Conservation (phyloP, 148 eudicot species). For the Simmondsia chinensis region DNA sequence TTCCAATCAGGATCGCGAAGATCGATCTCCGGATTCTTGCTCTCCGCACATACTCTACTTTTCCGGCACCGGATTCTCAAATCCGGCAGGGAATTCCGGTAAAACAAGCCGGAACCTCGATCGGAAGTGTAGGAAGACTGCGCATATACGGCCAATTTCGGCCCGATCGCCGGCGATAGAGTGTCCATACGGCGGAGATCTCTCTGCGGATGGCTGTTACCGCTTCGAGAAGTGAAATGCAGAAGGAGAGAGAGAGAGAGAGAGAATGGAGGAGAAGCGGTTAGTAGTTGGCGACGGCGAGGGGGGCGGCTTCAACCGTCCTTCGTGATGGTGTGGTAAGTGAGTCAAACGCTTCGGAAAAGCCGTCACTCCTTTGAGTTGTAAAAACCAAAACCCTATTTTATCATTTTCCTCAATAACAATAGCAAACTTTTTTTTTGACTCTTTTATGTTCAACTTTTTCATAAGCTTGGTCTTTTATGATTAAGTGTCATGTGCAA, state of each 20-base stretch:
- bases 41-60: slow-evolving; percentile 10
- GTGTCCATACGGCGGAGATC: slow-evolving; percentile 25
- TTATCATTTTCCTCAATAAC: too few species aligned
- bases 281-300: too few species aligned
- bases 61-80: not conserved
- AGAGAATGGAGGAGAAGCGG: not conserved
- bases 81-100: not conserved
- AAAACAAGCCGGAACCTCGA: not conserved
- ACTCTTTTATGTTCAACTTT: too few species aligned
- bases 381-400: too few species aligned
- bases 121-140: not conserved
- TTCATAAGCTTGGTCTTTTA: too few species aligned
- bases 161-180: slow-evolving; percentile 39
- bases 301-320: too few species aligned
- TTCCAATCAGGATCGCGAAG: slow-evolving; percentile 78
- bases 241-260: slow-evolving; percentile 1
- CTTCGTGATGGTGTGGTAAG: too few species aligned
- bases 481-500: too few species aligned
- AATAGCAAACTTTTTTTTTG: too few species aligned
- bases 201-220: not conserved
- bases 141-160: slow-evolving; percentile 13
- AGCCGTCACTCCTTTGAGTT: too few species aligned
- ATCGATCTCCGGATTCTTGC: slow-evolving; percentile 24
- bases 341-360: too few species aligned
- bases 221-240: not conserved